Evolutionary conservation across 108 stramenopile species (phyloP), one percentile per base, ranked within the genome.

Genomic region (Nitzschia sp.): DNA sequence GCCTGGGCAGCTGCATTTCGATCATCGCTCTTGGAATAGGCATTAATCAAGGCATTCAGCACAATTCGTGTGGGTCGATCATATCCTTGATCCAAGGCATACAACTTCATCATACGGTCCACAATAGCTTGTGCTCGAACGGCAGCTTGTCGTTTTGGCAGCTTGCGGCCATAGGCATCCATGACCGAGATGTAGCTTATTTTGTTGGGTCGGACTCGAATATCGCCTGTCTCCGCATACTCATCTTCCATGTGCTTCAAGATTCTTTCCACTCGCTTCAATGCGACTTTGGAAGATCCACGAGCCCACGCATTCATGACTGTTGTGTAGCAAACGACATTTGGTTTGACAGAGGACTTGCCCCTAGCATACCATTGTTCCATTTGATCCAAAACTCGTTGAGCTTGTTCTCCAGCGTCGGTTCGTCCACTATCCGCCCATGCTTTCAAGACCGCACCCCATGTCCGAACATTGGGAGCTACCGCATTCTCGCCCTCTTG

Each of bases 101-200:
- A 88, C 70, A 91, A 65, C 31, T 79, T 63, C 49, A 87, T 76
- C 89, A 91, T 91, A 28, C 82, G 83, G 70, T 91, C 85, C 54
- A 91, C 77, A 9, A 81, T 81, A 2, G 75, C 78, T 66, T 91
- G 86, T 31, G 89, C 86, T 61, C 77, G 66, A 18, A 75, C 58
- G 33, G 71, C 78, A 32, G 78, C 68, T 57, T 74, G 30, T 30
- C 55, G 59, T 4, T 77, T 76, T 9, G 76, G 72, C n/a, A 75
- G 66, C 47, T 66, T 61, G 23, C 71, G 58, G 28, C 66, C 59
- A 33, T 67, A 76, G 11, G 64, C 82, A 72, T 83, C 78, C 26
- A 83, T 79, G n/a, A 75, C 71, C 18, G 74, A 66, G 23, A 79
- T 71, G 35, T 83, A 79, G 18, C 68, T 76, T 4, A 83, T 72